Conservation (phyloP, 2,329 filamentous ascomycete genomes). For the Fusarium secorum region DNA sequence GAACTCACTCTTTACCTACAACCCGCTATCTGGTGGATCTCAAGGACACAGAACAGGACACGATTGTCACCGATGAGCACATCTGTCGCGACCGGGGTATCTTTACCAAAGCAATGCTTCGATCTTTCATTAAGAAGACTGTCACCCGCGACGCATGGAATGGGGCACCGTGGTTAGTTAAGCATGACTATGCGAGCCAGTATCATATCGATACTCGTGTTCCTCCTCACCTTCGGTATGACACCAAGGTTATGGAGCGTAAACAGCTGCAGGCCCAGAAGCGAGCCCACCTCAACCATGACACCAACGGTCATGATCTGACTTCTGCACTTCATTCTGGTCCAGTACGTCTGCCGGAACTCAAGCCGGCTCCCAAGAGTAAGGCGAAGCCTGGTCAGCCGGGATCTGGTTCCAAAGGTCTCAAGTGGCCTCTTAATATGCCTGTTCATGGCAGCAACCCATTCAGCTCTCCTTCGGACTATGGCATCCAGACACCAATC, state of each 20-base stretch:
- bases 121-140: conserved; percentile 94
- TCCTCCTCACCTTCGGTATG: conserved; percentile 81
- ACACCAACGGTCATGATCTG: conserved; percentile 51
- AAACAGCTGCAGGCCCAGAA: conserved; percentile 75
- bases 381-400: conserved; percentile 62
- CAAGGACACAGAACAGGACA: conserved; percentile 74
- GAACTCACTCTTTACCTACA: conserved; percentile 73
- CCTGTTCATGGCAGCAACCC: conserved; percentile 53
- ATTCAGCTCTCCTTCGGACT: conserved; percentile 55
- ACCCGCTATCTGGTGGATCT: conserved; percentile 84
- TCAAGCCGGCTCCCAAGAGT: conserved; percentile 77
- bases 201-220: conserved; percentile 90
- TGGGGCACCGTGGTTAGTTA: conserved; percentile 96
- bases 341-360: conserved; percentile 70
- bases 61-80: conserved; percentile 80
- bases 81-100: conserved; percentile 87
- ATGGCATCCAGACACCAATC: conserved; percentile 47
- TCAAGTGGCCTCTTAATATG: conserved; percentile 48
- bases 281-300: conserved; percentile 60
- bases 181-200: conserved; percentile 79
- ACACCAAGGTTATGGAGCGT: conserved; percentile 78
- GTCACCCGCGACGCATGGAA: conserved; percentile 92
- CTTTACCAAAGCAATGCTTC: conserved; percentile 93
- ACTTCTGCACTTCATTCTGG: conserved; percentile 50
- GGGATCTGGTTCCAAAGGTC: conserved; percentile 52